Base-by-base conservation (phyloP, 2,329 filamentous ascomycete genomes). In the Colletotrichum tropicicola region DNA sequence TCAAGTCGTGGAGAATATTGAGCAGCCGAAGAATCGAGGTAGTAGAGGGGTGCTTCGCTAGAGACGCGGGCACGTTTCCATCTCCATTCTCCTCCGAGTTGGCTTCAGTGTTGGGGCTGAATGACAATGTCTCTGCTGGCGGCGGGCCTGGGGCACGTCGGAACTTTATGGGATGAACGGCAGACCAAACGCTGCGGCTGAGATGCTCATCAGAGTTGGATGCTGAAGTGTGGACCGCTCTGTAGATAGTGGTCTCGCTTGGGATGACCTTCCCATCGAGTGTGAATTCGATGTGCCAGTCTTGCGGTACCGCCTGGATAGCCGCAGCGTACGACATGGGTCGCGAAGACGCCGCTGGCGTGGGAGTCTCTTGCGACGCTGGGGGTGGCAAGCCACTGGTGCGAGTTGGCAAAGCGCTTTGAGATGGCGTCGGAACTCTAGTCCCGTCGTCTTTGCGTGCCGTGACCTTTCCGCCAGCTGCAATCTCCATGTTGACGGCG, bases 231-330 rank as follows among this genome's bases (percentile, higher is more conserved):
- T 98, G 93, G 8, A 98, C 93, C 30, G 96, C 96, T 49, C 95
- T 91, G 73, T 98, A 99, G 59, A 99, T 95, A 0, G 96, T 99
- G 1, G 93, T 98, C 71, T 98, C 94, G 70, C 94, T 96, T 0
- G 92, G 85, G 63, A 99, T 91, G 2, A 92, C 86, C 75, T 94
- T 93, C 56, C 87, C 91, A 68, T 97, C 91, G 52, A 98, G 87
- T 69, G 89, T 94, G 78, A 99, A 99, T 73, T 98, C 93, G 66
- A 99, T 94, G 73, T 99, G 95, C 96, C 96, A 99, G 73, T 98
- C 94, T 73, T 97, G 92, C 1, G 94, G 93, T 0, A 88, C 83
- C 13, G 92, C 84, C 70, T 94, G 92, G 55, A 97, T 87, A 4
- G 93, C 93, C 55, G 92, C 92, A 23, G 94, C 91, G 76, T 98